A percentile compares a stretch with the other conserved stretches of the same genome.
Conservation (phyloP, 2,329 filamentous ascomycete species). For the Neofusicoccum umdonicola region DNA sequence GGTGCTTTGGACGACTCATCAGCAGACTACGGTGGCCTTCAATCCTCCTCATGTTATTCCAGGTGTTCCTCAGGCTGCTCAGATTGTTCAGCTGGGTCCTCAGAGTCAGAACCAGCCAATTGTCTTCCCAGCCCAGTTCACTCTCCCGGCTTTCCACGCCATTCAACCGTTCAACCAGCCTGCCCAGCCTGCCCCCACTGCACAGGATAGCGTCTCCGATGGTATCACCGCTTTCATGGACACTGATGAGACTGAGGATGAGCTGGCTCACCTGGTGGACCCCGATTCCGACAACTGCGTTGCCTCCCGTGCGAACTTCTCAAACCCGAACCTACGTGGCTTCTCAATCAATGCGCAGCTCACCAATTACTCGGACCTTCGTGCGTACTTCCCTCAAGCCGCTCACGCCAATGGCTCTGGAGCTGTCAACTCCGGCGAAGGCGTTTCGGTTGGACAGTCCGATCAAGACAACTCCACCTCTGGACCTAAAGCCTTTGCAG, state of each 20-base stretch:
- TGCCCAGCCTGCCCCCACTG: too few relatives aligned
- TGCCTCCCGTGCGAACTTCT: background rate
- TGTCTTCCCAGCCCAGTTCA: background rate
- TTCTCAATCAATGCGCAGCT: background rate
- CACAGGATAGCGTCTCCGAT: too few relatives aligned
- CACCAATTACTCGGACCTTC: too few relatives aligned
- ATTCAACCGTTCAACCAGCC: background rate
- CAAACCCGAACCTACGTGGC: too few relatives aligned
- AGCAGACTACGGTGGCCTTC: too few relatives aligned
- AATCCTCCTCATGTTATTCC: background rate
- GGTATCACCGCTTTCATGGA: too few relatives aligned
- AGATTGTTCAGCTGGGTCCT: background rate
- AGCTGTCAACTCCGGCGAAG: too few relatives aligned
- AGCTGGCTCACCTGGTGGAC: background rate
- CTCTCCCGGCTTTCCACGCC: background rate
- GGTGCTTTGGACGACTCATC: background rate
- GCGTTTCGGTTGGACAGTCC: background rate
- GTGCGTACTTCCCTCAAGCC: background rate
- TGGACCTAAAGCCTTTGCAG: background rate
- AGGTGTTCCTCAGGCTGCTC: background rate
- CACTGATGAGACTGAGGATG: background rate
- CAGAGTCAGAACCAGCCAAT: background rate
- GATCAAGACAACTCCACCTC: background rate
- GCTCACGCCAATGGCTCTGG: background rate
- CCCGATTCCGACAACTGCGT: background rate